Conservation (phyloP, 1,284 basidiomycete species). For the Mycena citricolor region DNA sequence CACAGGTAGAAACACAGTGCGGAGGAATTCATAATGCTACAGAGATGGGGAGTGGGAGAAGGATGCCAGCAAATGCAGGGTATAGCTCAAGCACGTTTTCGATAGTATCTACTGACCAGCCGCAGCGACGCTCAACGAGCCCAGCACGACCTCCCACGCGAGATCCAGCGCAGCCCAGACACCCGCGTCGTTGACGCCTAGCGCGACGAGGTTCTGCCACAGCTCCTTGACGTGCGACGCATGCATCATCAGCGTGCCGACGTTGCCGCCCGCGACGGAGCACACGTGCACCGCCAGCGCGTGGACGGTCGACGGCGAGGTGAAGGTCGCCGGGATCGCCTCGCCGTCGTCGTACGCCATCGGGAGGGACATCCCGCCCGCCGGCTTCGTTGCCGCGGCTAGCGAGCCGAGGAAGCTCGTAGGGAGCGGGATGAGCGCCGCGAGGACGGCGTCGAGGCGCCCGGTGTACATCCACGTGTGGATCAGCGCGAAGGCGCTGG, state of each 20-base stretch:
- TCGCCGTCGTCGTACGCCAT: constrained; percentile 14
- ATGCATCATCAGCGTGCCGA: constrained; percentile 24
- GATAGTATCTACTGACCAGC: no score
- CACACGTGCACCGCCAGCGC: constrained; percentile 52
- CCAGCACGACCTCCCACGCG: constrained; percentile 69
- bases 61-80: no score
- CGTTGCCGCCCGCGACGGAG: constrained; percentile 39
- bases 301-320: constrained; percentile 41
- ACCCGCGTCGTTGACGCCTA: constrained; percentile 61
- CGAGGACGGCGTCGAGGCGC: constrained; percentile 49
- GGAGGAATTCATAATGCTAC: no score
- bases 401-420: constrained; percentile 48
- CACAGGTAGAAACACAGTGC: no score
- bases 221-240: constrained; percentile 61
- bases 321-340: constrained; percentile 29
- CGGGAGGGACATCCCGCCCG: constrained; percentile 44
- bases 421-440: constrained; percentile 59
- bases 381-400: constrained; percentile 39
- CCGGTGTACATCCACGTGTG: constrained; percentile 69
- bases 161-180: constrained; percentile 70
- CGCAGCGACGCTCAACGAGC: constrained; percentile 47
- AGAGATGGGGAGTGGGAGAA: no score
- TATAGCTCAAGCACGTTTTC: no score
- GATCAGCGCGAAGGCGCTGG: constrained; percentile 61
- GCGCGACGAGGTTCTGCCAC: constrained; percentile 68